Percentiles rank a stretch among this genome's conserved stretches.
These are phyloP conservation scores for Mallotus nudiflorus DNA, from an alignment of 345 rosid species.

Conservation along the genomic window DNA sequence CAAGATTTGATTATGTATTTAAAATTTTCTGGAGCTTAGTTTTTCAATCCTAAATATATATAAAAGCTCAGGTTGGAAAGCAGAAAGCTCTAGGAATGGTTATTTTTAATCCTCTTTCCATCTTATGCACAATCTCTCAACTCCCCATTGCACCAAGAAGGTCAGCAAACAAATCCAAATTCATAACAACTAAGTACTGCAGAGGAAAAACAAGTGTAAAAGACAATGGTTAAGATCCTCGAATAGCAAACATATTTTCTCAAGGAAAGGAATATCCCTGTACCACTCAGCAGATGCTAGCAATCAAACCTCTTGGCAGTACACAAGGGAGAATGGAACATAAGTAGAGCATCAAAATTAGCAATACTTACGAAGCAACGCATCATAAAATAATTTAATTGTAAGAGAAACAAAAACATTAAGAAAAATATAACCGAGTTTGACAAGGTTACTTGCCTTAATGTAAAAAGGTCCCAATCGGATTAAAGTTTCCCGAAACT, in stretches of 20 bases:
- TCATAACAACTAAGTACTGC: neutral
- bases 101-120: neutral
- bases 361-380: neutral
- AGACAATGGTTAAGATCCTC: neutral
- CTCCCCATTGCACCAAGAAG: neutral
- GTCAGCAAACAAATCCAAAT: neutral
- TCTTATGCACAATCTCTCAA: neutral
- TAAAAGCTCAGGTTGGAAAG: neutral
- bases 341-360: neutral
- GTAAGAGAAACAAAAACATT: neutral
- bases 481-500: slow-evolving; percentile 86
- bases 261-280: neutral
- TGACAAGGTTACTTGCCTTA: slow-evolving; percentile 55
- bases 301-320: neutral
- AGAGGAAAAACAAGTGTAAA: neutral
- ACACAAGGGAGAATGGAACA: neutral
- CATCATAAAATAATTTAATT: neutral
- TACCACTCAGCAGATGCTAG: neutral
- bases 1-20: neutral
- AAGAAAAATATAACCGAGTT: neutral
- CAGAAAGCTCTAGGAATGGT: neutral
- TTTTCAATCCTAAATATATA: neutral
- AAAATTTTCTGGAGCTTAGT: slow-evolving; percentile 8
- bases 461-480: slow-evolving; percentile 87
- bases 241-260: no score